Evolutionary conservation across 805 yeast genomes (phyloP).

Genomic region (Diddensiella caesifluorescens): DNA sequence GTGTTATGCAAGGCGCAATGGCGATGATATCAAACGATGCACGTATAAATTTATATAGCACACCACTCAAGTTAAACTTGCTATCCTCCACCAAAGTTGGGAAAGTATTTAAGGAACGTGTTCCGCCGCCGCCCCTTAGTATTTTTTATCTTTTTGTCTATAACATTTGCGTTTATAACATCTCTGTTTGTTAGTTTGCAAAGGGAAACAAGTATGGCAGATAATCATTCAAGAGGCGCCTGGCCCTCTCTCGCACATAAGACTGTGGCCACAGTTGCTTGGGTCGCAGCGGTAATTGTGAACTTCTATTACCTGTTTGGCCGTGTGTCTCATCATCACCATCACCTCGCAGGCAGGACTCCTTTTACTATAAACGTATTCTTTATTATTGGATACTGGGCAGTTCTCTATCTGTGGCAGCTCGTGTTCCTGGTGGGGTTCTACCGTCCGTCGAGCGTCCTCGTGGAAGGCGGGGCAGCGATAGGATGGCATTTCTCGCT

Average conservation of each 20-base stretch:
- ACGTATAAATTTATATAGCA: too few species aligned
- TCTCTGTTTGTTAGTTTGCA: too few species aligned
- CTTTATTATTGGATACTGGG: constrained; percentile 50
- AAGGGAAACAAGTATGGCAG: too few species aligned
- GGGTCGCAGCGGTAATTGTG: constrained; percentile 51
- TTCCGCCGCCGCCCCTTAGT: too few species aligned
- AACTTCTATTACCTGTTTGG: constrained; percentile 54
- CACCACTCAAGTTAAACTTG: too few species aligned
- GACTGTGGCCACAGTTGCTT: constrained; percentile 45
- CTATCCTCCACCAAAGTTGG: too few species aligned
- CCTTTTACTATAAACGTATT: constrained; percentile 56
- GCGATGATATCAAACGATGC: too few species aligned
- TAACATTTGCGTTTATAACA: too few species aligned
- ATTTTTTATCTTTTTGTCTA: too few species aligned
- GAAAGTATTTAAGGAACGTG: too few species aligned
- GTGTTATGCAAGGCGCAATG: too few species aligned
- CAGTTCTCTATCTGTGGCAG: constrained; percentile 48
- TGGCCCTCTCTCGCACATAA: constrained; percentile 7
- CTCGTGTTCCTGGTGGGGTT: constrained; percentile 32
- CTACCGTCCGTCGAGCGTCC: constrained; percentile 19
- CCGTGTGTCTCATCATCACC: constrained; percentile 44
- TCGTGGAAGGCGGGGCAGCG: constrained; percentile 25
- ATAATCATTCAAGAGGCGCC: too few species aligned
- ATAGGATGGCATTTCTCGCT: constrained; percentile 57
- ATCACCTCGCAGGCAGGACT: constrained; percentile 49